A percentile compares a stretch with the other conserved stretches of the same genome.
Conservation (phyloP, 805 yeast species). For the Saccharomycopsis fibuligera region DNA sequence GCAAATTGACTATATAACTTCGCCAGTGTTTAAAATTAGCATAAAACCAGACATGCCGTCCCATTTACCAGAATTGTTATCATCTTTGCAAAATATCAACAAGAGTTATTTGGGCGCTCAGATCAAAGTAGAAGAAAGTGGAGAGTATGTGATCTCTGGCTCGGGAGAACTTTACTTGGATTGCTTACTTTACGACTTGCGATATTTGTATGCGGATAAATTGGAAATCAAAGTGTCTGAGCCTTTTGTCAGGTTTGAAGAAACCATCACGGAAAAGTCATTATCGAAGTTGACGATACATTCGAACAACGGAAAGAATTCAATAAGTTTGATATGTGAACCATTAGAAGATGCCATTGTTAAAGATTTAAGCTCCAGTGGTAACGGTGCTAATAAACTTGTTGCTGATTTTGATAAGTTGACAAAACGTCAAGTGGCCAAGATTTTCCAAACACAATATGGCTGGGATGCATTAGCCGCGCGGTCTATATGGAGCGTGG, state of each 20-base stretch:
- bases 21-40: slow-evolving; percentile 72
- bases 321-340: slow-evolving; percentile 68
- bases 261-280: slow-evolving; percentile 63
- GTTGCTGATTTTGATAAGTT: slow-evolving; percentile 22
- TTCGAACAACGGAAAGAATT: slow-evolving; percentile 48
- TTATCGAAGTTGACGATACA: slow-evolving; percentile 59
- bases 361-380: slow-evolving; percentile 49
- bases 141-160: slow-evolving; percentile 75
- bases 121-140: slow-evolving; percentile 79
- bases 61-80: slow-evolving; percentile 65
- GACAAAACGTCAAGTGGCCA: slow-evolving; percentile 43
- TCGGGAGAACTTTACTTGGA: slow-evolving; percentile 88
- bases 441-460: slow-evolving; percentile 47
- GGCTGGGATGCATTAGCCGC: slow-evolving; percentile 83
- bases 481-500: slow-evolving; percentile 74
- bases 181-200: slow-evolving; percentile 69
- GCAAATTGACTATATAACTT: slow-evolving; percentile 38
- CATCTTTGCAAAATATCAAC: slow-evolving; percentile 58
- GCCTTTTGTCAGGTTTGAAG: slow-evolving; percentile 75
- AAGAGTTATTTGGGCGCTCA: slow-evolving; percentile 60
- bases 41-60: slow-evolving; percentile 77
- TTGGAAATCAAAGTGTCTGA: slow-evolving; percentile 77
- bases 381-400: no score
- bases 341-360: slow-evolving; percentile 52
- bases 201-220: slow-evolving; percentile 49